Conservation (phyloP, 2,329 filamentous ascomycete genomes). For the Hypomyces rosellus region DNA sequence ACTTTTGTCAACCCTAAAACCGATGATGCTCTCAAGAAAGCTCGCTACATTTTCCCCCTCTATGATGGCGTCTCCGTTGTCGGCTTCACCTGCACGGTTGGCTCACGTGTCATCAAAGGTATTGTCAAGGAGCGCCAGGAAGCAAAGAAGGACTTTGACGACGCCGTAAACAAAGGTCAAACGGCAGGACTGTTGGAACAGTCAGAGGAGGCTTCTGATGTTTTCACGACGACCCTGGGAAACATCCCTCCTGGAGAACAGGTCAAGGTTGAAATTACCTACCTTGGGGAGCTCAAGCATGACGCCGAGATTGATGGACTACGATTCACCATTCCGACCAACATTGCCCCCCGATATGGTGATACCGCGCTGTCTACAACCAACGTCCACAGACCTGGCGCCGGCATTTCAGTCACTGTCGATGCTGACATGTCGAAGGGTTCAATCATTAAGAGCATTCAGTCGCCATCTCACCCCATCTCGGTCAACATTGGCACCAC, state of each 20-base stretch:
- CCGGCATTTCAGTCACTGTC: slow-evolving; percentile 24
- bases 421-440: slow-evolving; percentile 43
- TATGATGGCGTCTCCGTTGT: slow-evolving; percentile 68
- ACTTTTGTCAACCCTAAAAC: slow-evolving; percentile 54
- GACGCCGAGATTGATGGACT: slow-evolving; percentile 62
- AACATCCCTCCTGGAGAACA: slow-evolving; percentile 56
- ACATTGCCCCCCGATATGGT: slow-evolving; percentile 62
- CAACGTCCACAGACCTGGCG: not conserved
- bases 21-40: slow-evolving; percentile 31
- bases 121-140: slow-evolving; percentile 60
- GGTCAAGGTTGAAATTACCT: slow-evolving; percentile 56
- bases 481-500: slow-evolving; percentile 57
- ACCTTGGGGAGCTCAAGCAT: slow-evolving; percentile 66
- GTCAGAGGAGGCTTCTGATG: slow-evolving; percentile 51
- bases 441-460: slow-evolving; percentile 53
- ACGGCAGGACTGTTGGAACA: slow-evolving; percentile 62
- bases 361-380: not conserved
- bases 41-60: slow-evolving; percentile 63
- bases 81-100: slow-evolving; percentile 59
- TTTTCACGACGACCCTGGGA: slow-evolving; percentile 62
- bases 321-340: slow-evolving; percentile 62
- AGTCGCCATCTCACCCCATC: slow-evolving; percentile 63
- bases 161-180: slow-evolving; percentile 52
- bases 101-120: slow-evolving; percentile 53
- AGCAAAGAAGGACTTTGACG: slow-evolving; percentile 53